A percentile compares a stretch with the other conserved stretches of the same genome.
Evolutionary conservation across 2,329 filamentous ascomycete genomes (phyloP).

Genomic region (Tolypocladium pustulatum): DNA sequence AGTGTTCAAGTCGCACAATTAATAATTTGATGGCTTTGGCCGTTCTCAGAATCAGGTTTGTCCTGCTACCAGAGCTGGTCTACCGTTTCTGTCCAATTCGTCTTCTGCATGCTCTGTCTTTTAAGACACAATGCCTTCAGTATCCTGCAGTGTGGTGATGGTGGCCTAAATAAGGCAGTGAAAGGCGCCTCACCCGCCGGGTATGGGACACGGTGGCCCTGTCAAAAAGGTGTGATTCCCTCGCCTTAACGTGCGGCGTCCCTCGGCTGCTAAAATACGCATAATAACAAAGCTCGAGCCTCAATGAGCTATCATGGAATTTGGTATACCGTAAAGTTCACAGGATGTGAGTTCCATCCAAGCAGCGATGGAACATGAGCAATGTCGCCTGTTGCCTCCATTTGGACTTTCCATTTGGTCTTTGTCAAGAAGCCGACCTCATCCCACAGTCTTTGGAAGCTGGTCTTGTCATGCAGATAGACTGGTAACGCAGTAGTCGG

Average conservation of each 20-base stretch:
- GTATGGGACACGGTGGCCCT: background rate
- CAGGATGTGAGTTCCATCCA: conserved; percentile 14
- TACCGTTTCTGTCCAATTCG: background rate
- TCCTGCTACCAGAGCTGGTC: background rate
- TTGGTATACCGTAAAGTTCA: conserved; percentile 25
- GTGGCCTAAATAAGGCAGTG: background rate
- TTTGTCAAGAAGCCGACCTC: conserved; percentile 37
- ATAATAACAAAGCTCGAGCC: background rate
- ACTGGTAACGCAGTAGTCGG: conserved; percentile 14
- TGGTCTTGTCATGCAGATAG: conserved; percentile 37
- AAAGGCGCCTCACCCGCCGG: background rate
- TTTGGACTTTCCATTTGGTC: conserved; percentile 37
- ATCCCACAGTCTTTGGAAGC: conserved; percentile 43
- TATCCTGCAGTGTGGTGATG: background rate
- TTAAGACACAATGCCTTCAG: background rate
- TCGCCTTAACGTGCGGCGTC: background rate
- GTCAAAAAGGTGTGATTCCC: background rate
- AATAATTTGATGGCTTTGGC: background rate
- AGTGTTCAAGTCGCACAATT: background rate
- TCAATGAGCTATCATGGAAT: conserved; percentile 9
- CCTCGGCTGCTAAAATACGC: background rate
- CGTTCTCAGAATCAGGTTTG: background rate
- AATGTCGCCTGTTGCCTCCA: conserved; percentile 20
- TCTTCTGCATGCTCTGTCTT: too few species aligned
- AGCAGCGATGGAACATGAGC: conserved; percentile 13